These are phyloP conservation scores for Boletus sp. DNA, from an alignment of 768 basidiomycete genomes.

Conservation along the genomic window DNA sequence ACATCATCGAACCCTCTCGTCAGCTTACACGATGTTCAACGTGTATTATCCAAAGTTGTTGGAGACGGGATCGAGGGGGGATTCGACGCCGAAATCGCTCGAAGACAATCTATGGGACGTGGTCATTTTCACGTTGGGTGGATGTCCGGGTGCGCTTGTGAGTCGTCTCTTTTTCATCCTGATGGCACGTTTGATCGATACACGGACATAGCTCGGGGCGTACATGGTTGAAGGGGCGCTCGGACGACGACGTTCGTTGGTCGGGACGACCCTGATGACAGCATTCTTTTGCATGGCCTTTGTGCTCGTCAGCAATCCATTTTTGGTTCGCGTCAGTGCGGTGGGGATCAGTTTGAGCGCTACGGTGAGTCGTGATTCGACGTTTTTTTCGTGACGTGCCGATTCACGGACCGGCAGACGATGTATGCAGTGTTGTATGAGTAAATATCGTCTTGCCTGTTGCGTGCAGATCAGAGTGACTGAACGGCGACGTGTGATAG, in stretches of 20 bases:
- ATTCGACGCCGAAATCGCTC: slow-evolving; percentile 41
- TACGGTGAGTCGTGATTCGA: slow-evolving; percentile 37
- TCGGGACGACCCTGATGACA: slow-evolving; percentile 72
- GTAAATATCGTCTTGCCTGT: slow-evolving; percentile 9
- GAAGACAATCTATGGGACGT: slow-evolving; percentile 79
- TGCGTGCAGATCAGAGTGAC: background rate
- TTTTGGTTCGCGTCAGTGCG: slow-evolving; percentile 64
- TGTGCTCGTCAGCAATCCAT: slow-evolving; percentile 51
- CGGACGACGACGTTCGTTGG: slow-evolving; percentile 72
- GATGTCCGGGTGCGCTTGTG: slow-evolving; percentile 82
- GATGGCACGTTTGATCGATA: background rate
- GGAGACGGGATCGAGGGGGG: slow-evolving; percentile 45
- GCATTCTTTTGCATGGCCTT: slow-evolving; percentile 74
- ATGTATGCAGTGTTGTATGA: slow-evolving; percentile 91
- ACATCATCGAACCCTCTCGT: background rate
- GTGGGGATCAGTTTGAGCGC: slow-evolving; percentile 77
- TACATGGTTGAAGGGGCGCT: slow-evolving; percentile 70
- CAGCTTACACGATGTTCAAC: slow-evolving; percentile 91
- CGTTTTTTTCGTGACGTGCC: background rate
- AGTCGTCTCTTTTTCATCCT: slow-evolving; percentile 22
- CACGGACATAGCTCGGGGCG: slow-evolving; percentile 66
- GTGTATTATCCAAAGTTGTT: slow-evolving; percentile 86
- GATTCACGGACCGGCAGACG: slow-evolving; percentile 39
- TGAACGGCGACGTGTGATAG: slow-evolving; percentile 16
- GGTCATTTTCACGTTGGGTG: slow-evolving; percentile 81